These are phyloP conservation scores for Azolla pinnata DNA, from an alignment of 75 land plant species.

Conservation along the genomic window DNA sequence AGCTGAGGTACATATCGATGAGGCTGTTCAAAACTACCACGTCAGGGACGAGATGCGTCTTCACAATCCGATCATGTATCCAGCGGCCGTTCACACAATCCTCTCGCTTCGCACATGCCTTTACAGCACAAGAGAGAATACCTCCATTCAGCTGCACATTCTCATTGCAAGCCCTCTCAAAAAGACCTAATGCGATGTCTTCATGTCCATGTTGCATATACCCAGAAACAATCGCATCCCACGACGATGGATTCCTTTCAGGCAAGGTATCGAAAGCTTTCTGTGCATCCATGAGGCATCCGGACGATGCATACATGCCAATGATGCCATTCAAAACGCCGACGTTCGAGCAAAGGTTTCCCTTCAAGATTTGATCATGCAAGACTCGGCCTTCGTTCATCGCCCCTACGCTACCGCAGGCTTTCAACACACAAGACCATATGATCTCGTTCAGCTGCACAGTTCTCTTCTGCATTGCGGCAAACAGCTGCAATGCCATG, in stretches of 20 bases:
- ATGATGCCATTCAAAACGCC: slow-evolving; percentile 39
- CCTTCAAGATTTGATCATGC: slow-evolving; percentile 26
- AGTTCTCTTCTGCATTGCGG: slow-evolving; percentile 31
- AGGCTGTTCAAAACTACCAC: slow-evolving; percentile 5
- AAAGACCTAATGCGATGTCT: slow-evolving; percentile 26
- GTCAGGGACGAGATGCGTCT: background rate
- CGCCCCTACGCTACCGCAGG: slow-evolving; percentile 34
- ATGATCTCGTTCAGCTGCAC: slow-evolving; percentile 44
- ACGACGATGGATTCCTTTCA: slow-evolving; percentile 34
- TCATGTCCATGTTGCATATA: slow-evolving; percentile 34
- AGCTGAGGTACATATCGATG: slow-evolving; percentile 10
- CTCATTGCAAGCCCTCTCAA: slow-evolving; percentile 40
- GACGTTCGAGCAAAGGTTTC: slow-evolving; percentile 24
- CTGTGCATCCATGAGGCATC: slow-evolving; percentile 34
- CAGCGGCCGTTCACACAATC: background rate
- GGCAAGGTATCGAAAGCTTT: slow-evolving; percentile 38
- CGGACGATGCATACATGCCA: slow-evolving; percentile 64
- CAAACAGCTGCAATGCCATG: slow-evolving; percentile 29
- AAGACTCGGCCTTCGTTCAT: slow-evolving; percentile 30
- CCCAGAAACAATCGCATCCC: slow-evolving; percentile 54
- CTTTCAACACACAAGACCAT: slow-evolving; percentile 38
- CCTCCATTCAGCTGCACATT: background rate
- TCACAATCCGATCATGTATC: slow-evolving; percentile 7
- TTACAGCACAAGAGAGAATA: background rate
- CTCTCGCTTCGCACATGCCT: background rate